Conservation (phyloP, 805 yeast genomes). For the Candida manassasensis region DNA sequence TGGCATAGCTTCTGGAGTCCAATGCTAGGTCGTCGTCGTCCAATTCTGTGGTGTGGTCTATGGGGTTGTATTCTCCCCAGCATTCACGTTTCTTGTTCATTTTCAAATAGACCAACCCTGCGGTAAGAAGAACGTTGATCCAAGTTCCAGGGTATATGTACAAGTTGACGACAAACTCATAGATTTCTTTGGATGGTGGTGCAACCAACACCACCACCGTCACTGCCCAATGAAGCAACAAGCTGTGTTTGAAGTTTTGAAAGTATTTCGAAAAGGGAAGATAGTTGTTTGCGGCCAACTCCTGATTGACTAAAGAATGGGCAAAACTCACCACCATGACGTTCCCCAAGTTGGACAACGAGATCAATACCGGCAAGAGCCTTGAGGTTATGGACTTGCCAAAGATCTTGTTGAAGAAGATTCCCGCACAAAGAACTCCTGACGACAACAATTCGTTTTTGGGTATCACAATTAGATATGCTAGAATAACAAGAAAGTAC, state of each 20-base stretch:
- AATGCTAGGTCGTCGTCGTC: slow-evolving; percentile 1
- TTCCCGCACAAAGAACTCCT: slow-evolving; percentile 63
- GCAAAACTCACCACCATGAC: slow-evolving; percentile 62
- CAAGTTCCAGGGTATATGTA: slow-evolving; percentile 63
- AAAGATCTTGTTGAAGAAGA: slow-evolving; percentile 53
- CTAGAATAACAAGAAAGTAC: slow-evolving; percentile 52
- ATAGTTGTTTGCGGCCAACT: slow-evolving; percentile 47
- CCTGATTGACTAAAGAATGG: slow-evolving; percentile 54
- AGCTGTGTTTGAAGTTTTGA: slow-evolving; percentile 40
- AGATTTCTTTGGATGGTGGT: slow-evolving; percentile 63
- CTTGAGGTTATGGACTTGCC: slow-evolving; percentile 49
- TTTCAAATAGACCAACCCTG: slow-evolving; percentile 52
- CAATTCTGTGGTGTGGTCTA: slow-evolving; percentile 5
- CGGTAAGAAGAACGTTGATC: slow-evolving; percentile 48
- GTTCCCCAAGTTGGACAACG: slow-evolving; percentile 60
- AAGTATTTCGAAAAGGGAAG: slow-evolving; percentile 49
- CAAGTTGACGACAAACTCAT: slow-evolving; percentile 57
- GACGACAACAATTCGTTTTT: slow-evolving; percentile 44
- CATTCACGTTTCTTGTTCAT: slow-evolving; percentile 29
- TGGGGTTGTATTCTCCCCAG: slow-evolving; percentile 33
- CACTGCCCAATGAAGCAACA: slow-evolving; percentile 51
- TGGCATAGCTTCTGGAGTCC: neutral
- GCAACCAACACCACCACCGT: slow-evolving; percentile 49
- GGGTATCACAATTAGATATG: slow-evolving; percentile 53
- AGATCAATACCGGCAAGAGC: slow-evolving; percentile 52